phyloP scores from a whole-genome alignment of 768 basidiomycete species.

The Mycena galopus region DNA sequence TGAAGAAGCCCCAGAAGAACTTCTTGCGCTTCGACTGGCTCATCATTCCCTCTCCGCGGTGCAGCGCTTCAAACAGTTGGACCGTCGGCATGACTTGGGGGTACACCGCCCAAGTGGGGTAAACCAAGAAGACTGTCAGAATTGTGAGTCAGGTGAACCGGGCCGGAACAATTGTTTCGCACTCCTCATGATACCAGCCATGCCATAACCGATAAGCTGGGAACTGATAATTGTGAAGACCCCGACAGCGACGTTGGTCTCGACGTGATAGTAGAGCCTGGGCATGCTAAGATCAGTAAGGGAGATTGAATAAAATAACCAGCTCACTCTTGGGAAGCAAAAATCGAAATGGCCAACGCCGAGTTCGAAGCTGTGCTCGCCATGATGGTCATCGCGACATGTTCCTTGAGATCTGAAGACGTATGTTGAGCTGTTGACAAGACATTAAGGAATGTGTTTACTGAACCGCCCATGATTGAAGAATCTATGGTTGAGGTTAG shows the following conservation, averaged over 20 bases:
- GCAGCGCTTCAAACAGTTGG: conserved; percentile 58
- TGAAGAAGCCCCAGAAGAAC: conserved; percentile 63
- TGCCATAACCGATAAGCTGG: conserved; percentile 56
- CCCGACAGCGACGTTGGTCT: conserved; percentile 54
- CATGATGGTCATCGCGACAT: conserved; percentile 69
- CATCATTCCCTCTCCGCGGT: conserved; percentile 56
- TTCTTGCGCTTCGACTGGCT: conserved; percentile 54
- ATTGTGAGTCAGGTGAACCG: background rate
- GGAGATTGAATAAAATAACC: no score
- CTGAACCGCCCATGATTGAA: conserved; percentile 69
- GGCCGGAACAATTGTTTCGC: background rate
- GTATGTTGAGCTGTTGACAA: no score
- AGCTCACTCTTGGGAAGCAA: conserved; percentile 59
- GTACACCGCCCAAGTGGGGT: conserved; percentile 59
- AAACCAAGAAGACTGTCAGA: conserved; percentile 58
- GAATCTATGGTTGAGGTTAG: conserved; percentile 40
- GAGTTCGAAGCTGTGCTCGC: conserved; percentile 64
- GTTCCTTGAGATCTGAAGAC: conserved; percentile 56
- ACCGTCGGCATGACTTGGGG: conserved; percentile 56
- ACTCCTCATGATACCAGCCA: conserved; percentile 50
- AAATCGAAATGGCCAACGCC: conserved; percentile 65
- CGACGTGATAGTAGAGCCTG: background rate
- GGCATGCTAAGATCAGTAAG: no score
- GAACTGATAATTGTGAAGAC: conserved; percentile 55
- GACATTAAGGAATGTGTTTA: conserved; percentile 35